Conservation (phyloP, 176 grass and related monocot species). For the Triticum monococcum region DNA sequence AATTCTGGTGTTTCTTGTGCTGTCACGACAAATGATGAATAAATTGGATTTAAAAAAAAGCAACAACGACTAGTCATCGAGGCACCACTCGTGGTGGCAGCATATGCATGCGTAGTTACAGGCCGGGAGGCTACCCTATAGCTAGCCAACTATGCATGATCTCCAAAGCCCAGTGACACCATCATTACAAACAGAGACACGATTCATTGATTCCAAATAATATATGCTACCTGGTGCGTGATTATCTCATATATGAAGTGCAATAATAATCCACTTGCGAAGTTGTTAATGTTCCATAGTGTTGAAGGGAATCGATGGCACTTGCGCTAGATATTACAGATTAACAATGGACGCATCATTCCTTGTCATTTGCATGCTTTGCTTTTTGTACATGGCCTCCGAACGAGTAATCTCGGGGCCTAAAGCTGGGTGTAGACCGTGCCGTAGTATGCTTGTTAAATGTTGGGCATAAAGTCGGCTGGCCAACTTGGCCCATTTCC, state of each 20-base stretch:
- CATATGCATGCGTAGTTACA: neutral
- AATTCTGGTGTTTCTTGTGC: too few species aligned
- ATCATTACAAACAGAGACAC: neutral
- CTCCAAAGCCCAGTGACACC: constrained; percentile 1
- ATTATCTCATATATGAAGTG: constrained; percentile 39
- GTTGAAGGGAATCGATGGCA: constrained; percentile 31
- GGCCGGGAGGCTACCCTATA: neutral
- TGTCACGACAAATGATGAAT: too few species aligned
- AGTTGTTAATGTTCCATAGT: constrained; percentile 30
- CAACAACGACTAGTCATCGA: neutral
- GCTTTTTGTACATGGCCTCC: constrained; percentile 42
- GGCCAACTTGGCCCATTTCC: constrained; percentile 32
- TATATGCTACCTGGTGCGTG: constrained; percentile 39
- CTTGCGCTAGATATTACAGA: constrained; percentile 26
- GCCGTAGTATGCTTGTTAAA: constrained; percentile 14
- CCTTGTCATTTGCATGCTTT: constrained; percentile 27
- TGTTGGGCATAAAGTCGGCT: constrained; percentile 44
- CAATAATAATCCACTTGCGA: constrained; percentile 40
- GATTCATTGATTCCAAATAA: constrained; percentile 27
- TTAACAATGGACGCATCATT: constrained; percentile 34
- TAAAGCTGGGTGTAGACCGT: constrained; percentile 20
- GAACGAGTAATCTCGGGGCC: constrained; percentile 22
- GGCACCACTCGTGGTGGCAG: neutral
- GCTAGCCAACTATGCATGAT: neutral
- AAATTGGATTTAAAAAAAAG: too few species aligned